phyloP scores from a whole-genome alignment of 176 grass and related monocot species.

The Puccinellia tenuiflora region DNA sequence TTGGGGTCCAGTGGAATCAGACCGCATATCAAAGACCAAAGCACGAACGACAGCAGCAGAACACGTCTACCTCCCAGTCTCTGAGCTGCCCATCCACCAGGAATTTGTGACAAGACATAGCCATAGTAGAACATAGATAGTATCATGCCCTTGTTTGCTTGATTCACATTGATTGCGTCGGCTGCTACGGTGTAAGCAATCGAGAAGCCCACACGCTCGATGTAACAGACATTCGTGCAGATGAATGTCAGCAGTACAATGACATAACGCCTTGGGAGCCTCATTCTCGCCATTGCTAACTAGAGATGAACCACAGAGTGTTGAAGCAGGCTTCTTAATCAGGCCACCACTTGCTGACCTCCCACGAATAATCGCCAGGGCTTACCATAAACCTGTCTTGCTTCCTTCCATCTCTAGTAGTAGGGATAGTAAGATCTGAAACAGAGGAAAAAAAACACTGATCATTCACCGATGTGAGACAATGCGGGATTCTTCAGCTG shows the following conservation, averaged over 20 bases:
- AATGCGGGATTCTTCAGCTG: background rate
- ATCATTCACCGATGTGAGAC: background rate
- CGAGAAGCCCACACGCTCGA: conserved; percentile 6
- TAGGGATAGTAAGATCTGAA: background rate
- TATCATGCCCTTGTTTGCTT: conserved; percentile 8
- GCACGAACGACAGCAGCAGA: background rate
- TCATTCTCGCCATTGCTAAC: background rate
- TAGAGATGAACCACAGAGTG: background rate
- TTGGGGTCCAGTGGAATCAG: background rate
- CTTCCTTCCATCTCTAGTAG: conserved; percentile 7
- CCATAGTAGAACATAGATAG: conserved; percentile 3
- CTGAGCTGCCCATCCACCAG: conserved; percentile 16
- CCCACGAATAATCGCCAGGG: conserved; percentile 32
- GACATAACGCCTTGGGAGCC: background rate
- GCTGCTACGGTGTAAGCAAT: conserved; percentile 4
- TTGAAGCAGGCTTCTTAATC: conserved; percentile 5
- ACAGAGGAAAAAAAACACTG: background rate
- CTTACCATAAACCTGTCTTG: conserved; percentile 26
- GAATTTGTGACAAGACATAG: conserved; percentile 5
- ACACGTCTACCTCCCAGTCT: conserved; percentile 10
- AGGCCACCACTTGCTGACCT: conserved; percentile 32
- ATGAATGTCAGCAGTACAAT: conserved; percentile 2
- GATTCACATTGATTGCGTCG: background rate
- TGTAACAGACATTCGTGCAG: background rate
- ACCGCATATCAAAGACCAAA: conserved; percentile 16